Evolutionary conservation across 1,284 basidiomycete species (phyloP), one percentile per base, ranked within the genome.

Genomic region (Ceratobasidium sp.): DNA sequence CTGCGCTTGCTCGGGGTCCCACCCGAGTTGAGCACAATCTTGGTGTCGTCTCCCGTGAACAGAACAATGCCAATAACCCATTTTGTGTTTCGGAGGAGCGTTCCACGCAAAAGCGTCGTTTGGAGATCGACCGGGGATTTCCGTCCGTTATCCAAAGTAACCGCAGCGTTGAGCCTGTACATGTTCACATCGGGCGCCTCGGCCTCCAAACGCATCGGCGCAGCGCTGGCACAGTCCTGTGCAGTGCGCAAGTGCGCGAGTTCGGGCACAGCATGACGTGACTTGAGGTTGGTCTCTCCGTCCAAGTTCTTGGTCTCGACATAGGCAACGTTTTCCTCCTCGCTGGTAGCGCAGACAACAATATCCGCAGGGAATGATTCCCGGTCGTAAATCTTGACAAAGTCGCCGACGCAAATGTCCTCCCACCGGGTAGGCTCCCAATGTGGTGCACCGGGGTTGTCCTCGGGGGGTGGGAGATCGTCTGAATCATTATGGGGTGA

Each of bases 361-460:
- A 98, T 91, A 80, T 99, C 97, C 7, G 97, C 97, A 0, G 97
- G 97, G 7, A 99, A 92, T 83, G 98, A 96, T 76, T 99, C 97
- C 82, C 98, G 94, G 80, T 98, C 95, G 72, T 92, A 87, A 31
- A 99, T 85, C 1, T 98, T 84, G 29, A 99, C 94, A 29, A 99
- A 84, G 81, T 99, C 97, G n/a, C 97, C 97, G 5, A 98, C 97
- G 82, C 98, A 96, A 62, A 99, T 87, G 85, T 99, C 98, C 86
- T 99, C 99, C 97, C 97, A 99, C 0, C 99, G 85, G 2, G 97
- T 99, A 74, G 96, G 87, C 81, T 98, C 97, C 97, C 97, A 99
- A 33, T 51, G 60, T 31, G 45, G 60, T 48, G 60, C 44, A 19
- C 48, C 44, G 31, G 47, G 48, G 11, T 79, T 78, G n/a, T 24